These are phyloP conservation scores for Lactarius evosmus DNA, from an alignment of 768 basidiomycete genomes.

Conservation along the genomic window DNA sequence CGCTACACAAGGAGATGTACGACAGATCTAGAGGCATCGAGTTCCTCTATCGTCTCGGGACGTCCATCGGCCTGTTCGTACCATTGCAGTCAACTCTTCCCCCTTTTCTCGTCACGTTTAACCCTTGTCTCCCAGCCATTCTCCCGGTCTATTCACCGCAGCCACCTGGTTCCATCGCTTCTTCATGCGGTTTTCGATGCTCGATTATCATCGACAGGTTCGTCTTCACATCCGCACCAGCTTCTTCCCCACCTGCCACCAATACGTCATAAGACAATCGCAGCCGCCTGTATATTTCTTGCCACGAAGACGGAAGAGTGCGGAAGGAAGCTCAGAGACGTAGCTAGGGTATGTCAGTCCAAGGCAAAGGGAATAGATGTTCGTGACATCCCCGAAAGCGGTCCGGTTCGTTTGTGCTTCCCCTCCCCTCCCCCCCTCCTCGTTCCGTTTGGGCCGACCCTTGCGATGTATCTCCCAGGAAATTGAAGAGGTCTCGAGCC, in stretches of 20 bases:
- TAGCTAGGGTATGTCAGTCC: conserved; percentile 69
- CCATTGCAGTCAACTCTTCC: conserved; percentile 1
- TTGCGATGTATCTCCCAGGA: conserved; percentile 45
- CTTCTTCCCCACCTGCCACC: not conserved
- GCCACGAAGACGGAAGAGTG: conserved; percentile 93
- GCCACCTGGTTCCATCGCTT: conserved; percentile 91
- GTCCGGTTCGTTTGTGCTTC: conserved; percentile 54
- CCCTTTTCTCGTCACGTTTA: conserved; percentile 22
- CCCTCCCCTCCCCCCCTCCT: not conserved
- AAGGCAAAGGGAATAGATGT: conserved; percentile 60
- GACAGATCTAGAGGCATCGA: conserved; percentile 81
- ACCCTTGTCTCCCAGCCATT: conserved; percentile 50
- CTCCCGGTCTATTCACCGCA: conserved; percentile 80
- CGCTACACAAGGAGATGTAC: conserved; percentile 64
- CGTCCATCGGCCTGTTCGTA: conserved; percentile 72
- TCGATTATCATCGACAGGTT: conserved; percentile 79
- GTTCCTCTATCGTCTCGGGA: conserved; percentile 79
- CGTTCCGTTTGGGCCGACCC: conserved; percentile 7
- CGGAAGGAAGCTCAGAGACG: conserved; percentile 81
- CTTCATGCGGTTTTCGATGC: conserved; percentile 83
- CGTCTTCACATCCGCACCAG: conserved; percentile 24
- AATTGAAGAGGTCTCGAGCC: conserved; percentile 64
- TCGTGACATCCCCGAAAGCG: conserved; percentile 55
- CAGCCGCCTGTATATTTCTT: conserved; percentile 82
- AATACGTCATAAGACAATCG: conserved; percentile 58